Evolutionary conservation across 768 basidiomycete genomes (phyloP).

Genomic region (Rhodocollybia butyracea): DNA sequence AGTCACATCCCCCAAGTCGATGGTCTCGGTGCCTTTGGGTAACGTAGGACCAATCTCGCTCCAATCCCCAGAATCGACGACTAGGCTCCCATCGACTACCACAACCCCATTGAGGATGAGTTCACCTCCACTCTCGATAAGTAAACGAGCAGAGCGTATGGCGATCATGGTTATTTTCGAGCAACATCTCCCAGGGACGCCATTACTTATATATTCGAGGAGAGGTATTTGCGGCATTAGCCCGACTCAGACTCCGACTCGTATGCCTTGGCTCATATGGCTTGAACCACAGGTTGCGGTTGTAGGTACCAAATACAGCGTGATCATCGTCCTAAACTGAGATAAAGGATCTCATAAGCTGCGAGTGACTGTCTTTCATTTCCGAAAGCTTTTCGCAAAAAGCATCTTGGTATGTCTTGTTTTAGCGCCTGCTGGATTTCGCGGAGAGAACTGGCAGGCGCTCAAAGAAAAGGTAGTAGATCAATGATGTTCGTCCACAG

Average conservation of each 20-base stretch:
- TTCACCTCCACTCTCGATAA: neutral
- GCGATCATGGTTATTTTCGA: constrained; percentile 5
- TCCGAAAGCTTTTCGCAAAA: neutral
- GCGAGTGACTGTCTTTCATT: neutral
- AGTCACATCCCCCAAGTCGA: neutral
- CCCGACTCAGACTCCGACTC: neutral
- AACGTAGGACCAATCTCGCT: neutral
- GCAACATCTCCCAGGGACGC: neutral
- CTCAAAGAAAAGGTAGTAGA: too few species aligned
- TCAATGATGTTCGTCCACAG: too few species aligned
- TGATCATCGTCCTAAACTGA: neutral
- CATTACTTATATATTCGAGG: neutral
- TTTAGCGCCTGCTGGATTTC: too few species aligned
- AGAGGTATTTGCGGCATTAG: constrained; percentile 1
- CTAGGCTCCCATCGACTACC: neutral
- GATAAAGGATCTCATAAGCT: neutral
- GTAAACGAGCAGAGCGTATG: neutral
- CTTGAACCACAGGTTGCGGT: neutral
- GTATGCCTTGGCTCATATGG: too few species aligned
- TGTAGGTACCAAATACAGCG: neutral
- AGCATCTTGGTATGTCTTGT: too few species aligned
- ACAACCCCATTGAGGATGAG: neutral
- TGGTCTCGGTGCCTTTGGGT: neutral
- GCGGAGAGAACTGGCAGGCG: too few species aligned
- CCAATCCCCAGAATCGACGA: neutral